Conservation (phyloP, 2,329 filamentous ascomycete species). For the Phaeomoniella chlamydospora region DNA sequence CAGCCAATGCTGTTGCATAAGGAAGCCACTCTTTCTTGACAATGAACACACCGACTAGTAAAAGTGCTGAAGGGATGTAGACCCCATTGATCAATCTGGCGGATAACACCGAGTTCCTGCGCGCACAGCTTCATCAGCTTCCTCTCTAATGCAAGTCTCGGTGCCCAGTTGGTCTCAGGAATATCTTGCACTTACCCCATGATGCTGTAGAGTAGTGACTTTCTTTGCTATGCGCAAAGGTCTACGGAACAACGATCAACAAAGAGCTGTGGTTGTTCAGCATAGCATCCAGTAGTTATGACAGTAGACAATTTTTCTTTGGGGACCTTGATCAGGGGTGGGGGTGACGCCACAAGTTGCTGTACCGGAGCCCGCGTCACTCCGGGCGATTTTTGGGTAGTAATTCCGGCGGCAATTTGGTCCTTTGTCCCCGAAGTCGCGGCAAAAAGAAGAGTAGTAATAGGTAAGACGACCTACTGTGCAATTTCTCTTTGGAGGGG, state of each 20-base stretch:
- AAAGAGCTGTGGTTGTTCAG: no score
- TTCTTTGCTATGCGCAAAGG: not conserved
- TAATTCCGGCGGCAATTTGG: not conserved
- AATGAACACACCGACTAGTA: conserved; percentile 62
- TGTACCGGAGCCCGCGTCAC: not conserved
- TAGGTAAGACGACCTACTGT: no score
- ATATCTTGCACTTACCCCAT: not conserved
- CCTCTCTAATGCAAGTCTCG: not conserved
- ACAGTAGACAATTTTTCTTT: not conserved
- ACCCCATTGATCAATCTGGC: conserved; percentile 58
- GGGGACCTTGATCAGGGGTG: not conserved
- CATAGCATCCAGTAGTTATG: not conserved
- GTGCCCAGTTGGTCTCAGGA: not conserved
- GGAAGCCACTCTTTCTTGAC: conserved; percentile 65
- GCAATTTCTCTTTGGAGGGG: no score
- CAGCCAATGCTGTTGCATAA: conserved; percentile 53
- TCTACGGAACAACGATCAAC: not conserved
- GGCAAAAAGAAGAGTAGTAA: no score
- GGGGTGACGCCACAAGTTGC: no score
- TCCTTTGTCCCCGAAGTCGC: not conserved
- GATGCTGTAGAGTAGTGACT: not conserved
- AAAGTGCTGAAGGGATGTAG: conserved; percentile 67
- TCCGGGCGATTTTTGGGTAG: not conserved
- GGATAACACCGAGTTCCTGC: conserved; percentile 12
- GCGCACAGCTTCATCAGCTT: not conserved